Evolutionary conservation across 2,329 filamentous ascomycete species (phyloP), one percentile per base, ranked within the genome.

Genomic region (Trichoderma polysporum): DNA sequence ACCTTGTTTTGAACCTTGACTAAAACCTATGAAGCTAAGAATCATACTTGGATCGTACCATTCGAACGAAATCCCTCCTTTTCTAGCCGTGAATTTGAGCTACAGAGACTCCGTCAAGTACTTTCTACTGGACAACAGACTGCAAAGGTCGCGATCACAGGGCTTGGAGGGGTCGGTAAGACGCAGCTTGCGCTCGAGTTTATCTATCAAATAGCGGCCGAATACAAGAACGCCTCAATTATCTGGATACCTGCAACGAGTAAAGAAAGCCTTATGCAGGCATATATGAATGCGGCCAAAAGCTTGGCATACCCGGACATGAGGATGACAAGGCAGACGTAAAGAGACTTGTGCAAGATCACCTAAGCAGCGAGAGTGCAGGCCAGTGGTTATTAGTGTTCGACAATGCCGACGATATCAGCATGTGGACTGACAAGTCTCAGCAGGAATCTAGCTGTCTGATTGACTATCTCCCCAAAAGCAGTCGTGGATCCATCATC

Each of bases 101-200:
- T 53, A 19, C 29, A 53, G 19, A 53, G 29, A 15, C 27, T 33
- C 19, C 50, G 29, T 15, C 50, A 53, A 9, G 31, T 33, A 27
- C 33, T 35, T 35, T 35, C 15, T 9, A 35, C 33, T 3, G 33
- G 72, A 73, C 54, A 33, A 69, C 31, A 70, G 33, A 35, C 33
- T 13, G 33, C 4, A 3, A 35, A 35, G 15, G 33, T 35, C 33
- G 33, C 33, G 15, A 10, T 52, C 74, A 12, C 73, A 73, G 45
- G 70, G 70, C 22, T 74, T 72, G 73, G 50, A 19, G 76, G 50
- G 4, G 50, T 68, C 68, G 75, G 76, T 6, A 79, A 79, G 70
- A 79, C 77, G 3, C 74, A 79, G 61, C 72, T 79, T 33, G 76
- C 75, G 2, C 70, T 79, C 22, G 73, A 79, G 58, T 69, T 72